phyloP scores from a whole-genome alignment of 1,139 yeast species.

The Lodderomyces metapsilosis region DNA sequence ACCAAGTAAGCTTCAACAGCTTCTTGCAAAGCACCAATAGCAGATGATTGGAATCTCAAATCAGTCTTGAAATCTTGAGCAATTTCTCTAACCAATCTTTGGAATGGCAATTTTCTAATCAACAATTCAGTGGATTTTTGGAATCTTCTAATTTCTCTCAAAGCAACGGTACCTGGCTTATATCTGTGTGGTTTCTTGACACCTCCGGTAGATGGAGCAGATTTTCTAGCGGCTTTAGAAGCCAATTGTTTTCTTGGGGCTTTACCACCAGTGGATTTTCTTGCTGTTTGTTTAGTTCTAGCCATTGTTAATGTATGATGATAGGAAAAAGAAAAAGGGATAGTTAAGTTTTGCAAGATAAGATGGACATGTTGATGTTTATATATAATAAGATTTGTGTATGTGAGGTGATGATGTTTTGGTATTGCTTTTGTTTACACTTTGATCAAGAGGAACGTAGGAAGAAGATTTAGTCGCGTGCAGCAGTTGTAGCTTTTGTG shows the following conservation, averaged over 20 bases:
- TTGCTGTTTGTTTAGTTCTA: slow-evolving; percentile 54
- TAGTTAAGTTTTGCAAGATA: too few relatives aligned
- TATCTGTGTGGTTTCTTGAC: slow-evolving; percentile 56
- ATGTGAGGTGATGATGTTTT: background rate
- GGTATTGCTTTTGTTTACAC: background rate
- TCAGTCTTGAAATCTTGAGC: slow-evolving; percentile 52
- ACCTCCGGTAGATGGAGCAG: slow-evolving; percentile 53
- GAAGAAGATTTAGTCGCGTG: background rate
- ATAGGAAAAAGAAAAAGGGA: background rate
- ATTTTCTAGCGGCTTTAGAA: slow-evolving; percentile 53
- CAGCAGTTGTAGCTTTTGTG: background rate
- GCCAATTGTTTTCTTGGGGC: slow-evolving; percentile 57
- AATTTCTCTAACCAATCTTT: slow-evolving; percentile 50
- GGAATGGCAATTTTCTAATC: slow-evolving; percentile 53
- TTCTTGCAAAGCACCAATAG: slow-evolving; percentile 54
- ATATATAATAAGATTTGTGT: background rate
- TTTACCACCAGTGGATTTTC: slow-evolving; percentile 55
- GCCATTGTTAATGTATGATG: slow-evolving; percentile 29
- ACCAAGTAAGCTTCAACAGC: slow-evolving; percentile 54
- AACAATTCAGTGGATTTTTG: slow-evolving; percentile 52
- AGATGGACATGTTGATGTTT: background rate
- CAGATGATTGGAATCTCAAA: slow-evolving; percentile 52
- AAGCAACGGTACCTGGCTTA: slow-evolving; percentile 57
- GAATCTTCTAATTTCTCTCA: slow-evolving; percentile 55
- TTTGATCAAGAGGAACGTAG: background rate